phyloP scores from a whole-genome alignment of 108 stramenopile genomes.

The Stephanodiscus minutulus region DNA sequence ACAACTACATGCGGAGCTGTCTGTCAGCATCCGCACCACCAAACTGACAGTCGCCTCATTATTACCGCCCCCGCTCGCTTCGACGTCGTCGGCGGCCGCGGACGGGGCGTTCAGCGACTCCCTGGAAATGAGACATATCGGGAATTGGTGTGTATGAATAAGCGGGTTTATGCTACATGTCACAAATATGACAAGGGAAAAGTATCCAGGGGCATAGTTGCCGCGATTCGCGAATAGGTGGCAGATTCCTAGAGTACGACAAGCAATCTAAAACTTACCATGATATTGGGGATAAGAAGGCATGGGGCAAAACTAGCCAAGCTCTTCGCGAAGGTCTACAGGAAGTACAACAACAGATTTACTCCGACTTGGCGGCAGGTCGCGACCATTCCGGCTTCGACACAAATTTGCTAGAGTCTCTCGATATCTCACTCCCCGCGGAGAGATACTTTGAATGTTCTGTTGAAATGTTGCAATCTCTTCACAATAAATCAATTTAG shows the following conservation, averaged over 20 bases:
- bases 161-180: not conserved
- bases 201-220: conserved; percentile 13
- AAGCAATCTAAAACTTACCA: conserved; percentile 41
- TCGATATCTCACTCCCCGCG: no score
- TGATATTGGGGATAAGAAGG: conserved; percentile 77
- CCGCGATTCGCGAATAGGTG: conserved; percentile 8
- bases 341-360: conserved; percentile 40
- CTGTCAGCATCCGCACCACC: no score
- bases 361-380: no score
- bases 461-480: not conserved
- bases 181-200: not conserved
- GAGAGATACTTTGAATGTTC: conserved; percentile 3
- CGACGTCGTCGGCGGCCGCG: conserved; percentile 29
- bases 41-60: no score
- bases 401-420: not conserved
- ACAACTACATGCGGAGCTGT: no score
- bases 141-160: conserved; percentile 8
- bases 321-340: no score
- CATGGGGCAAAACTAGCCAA: conserved; percentile 76
- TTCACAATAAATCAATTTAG: no score
- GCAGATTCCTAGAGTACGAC: conserved; percentile 72
- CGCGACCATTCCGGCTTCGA: not conserved
- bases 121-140: conserved; percentile 31
- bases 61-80: not conserved
- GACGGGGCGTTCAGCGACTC: conserved; percentile 16